Evolutionary conservation across 2,329 filamentous ascomycete species (phyloP).

Genomic region (Stemphylium beticola): DNA sequence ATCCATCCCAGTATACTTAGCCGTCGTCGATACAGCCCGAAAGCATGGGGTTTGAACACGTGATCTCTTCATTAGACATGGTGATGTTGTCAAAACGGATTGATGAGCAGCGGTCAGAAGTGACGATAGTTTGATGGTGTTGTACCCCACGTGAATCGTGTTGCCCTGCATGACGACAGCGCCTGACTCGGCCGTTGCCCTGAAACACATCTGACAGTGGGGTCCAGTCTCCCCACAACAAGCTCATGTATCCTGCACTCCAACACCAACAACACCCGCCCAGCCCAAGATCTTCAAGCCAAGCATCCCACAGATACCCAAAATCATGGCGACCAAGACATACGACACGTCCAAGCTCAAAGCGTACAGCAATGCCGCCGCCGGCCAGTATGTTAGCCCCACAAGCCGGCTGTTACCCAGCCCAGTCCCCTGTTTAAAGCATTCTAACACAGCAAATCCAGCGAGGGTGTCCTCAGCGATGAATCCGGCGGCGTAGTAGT

Average conservation of each 20-base stretch:
- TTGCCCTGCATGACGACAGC: constrained; percentile 3
- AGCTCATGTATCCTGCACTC: constrained; percentile 9
- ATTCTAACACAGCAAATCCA: constrained; percentile 48
- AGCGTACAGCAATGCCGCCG: constrained; percentile 77
- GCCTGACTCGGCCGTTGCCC: constrained; percentile 29
- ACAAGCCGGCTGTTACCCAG: constrained; percentile 1
- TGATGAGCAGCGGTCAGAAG: too few relatives aligned
- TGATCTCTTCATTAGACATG: too few relatives aligned
- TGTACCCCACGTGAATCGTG: constrained; percentile 8
- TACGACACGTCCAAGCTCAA: constrained; percentile 68
- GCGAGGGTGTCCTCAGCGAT: constrained; percentile 89
- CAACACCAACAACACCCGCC: constrained; percentile 1
- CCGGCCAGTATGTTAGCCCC: constrained; percentile 74
- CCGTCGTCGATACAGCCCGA: too few relatives aligned
- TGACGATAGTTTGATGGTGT: background rate
- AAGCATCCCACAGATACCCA: background rate
- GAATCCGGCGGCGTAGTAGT: constrained; percentile 84
- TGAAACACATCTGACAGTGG: constrained; percentile 13
- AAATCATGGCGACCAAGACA: constrained; percentile 51
- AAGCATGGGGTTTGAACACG: too few relatives aligned
- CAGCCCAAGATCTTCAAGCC: constrained; percentile 14
- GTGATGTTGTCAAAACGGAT: too few relatives aligned
- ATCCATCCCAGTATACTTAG: too few relatives aligned
- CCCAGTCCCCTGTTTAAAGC: background rate
- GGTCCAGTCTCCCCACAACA: constrained; percentile 9